phyloP scores from a whole-genome alignment of 345 rosid genomes.

The Moricandia arvensis region DNA sequence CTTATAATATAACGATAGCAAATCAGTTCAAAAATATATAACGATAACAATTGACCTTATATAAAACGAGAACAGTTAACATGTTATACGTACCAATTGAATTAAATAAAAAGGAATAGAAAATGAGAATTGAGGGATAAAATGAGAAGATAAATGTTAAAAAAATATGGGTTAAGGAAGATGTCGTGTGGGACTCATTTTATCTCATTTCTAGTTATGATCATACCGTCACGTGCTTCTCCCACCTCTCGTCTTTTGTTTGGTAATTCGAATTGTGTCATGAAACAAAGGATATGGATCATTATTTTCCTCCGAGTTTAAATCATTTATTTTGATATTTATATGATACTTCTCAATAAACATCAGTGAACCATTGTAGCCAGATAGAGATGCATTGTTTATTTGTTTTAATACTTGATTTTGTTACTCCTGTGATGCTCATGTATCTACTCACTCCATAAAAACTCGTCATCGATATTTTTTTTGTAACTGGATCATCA shows the following conservation, averaged over 20 bases:
- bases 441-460: background rate
- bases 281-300: background rate
- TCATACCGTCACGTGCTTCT: constrained; percentile 25
- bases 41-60: background rate
- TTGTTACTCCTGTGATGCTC: background rate
- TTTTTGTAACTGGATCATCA: too few species aligned
- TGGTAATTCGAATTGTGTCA: constrained; percentile 24
- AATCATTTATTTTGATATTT: background rate
- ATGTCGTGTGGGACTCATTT: constrained; percentile 37
- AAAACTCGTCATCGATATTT: background rate
- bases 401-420: constrained; percentile 5
- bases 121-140: background rate
- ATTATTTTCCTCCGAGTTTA: background rate
- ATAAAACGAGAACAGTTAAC: too few species aligned
- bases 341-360: constrained; percentile 22
- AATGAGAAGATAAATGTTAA: background rate
- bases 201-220: constrained; percentile 27
- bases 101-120: background rate
- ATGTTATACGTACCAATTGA: background rate
- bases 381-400: constrained; percentile 13
- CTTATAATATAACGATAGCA: background rate
- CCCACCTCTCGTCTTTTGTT: constrained; percentile 15
- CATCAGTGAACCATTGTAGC: constrained; percentile 22
- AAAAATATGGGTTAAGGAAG: constrained; percentile 26
- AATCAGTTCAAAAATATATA: too few species aligned